phyloP scores from a whole-genome alignment of 345 rosid genomes.

The Cardamine resedifolia region DNA sequence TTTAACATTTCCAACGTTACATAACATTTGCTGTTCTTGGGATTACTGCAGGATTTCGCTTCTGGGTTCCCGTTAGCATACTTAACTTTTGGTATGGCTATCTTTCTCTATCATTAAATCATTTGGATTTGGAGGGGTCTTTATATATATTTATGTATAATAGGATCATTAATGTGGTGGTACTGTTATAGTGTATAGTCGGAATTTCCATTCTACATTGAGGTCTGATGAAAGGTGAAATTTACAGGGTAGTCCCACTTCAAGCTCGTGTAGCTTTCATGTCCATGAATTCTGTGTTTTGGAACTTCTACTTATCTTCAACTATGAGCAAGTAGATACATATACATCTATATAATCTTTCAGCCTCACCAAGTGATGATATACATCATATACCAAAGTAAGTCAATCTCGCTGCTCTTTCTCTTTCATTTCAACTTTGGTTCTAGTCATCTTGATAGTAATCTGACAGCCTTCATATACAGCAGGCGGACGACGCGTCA shows the following conservation, averaged over 20 bases:
- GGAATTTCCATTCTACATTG: conserved; percentile 5
- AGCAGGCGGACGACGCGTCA: neutral
- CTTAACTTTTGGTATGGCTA: conserved; percentile 73
- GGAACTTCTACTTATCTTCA: conserved; percentile 92
- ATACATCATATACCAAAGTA: conserved; percentile 20
- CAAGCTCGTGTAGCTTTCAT: conserved; percentile 96
- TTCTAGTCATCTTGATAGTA: neutral
- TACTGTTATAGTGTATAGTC: neutral
- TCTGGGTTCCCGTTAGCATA: conserved; percentile 92
- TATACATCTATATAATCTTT: neutral
- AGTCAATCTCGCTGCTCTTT: conserved; percentile 22
- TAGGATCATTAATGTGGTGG: neutral
- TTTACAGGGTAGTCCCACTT: conserved; percentile 83
- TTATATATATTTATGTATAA: neutral
- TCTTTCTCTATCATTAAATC: neutral
- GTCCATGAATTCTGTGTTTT: conserved; percentile 89
- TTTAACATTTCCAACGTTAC: neutral
- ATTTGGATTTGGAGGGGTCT: neutral
- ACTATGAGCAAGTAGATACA: conserved; percentile 71
- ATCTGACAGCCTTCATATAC: conserved; percentile 6
- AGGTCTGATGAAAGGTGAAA: conserved; percentile 16
- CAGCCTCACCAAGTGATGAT: neutral
- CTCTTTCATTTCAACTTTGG: neutral
- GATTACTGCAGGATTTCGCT: conserved; percentile 73
- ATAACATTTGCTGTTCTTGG: neutral